phyloP scores from a whole-genome alignment of 129 eudicot species.

The Artemisia argyi region DNA sequence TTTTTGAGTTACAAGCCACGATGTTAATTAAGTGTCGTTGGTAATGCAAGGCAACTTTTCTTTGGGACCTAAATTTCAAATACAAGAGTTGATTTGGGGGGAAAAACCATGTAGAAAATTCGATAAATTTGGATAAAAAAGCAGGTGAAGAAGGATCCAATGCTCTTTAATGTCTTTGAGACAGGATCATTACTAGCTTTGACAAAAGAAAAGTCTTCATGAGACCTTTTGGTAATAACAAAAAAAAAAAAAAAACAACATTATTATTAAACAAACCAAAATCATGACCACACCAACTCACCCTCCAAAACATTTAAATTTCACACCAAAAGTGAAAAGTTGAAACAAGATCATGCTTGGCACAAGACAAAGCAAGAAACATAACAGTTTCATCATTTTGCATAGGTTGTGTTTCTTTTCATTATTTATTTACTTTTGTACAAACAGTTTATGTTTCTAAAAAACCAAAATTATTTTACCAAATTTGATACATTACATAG shows the following conservation, averaged over 20 bases:
- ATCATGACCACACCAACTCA: constrained; percentile 31
- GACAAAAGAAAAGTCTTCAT: constrained; percentile 28
- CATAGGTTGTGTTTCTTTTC: constrained; percentile 1
- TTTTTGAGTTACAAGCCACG: no score
- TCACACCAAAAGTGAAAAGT: constrained; percentile 6
- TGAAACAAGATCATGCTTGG: constrained; percentile 22
- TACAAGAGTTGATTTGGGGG: constrained; percentile 2
- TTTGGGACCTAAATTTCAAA: no score
- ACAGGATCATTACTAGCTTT: constrained; percentile 19
- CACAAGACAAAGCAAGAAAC: constrained; percentile 23
- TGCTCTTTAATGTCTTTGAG: constrained; percentile 16
- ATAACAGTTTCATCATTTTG: not conserved
- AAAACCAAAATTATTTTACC: no score
- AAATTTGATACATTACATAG: no score
- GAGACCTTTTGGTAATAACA: constrained; percentile 27
- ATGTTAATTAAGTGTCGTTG: no score
- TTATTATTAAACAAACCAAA: constrained; percentile 23
- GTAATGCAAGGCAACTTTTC: no score
- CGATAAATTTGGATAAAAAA: not conserved
- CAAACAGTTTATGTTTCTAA: no score
- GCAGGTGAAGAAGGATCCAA: constrained; percentile 26
- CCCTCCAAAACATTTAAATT: constrained; percentile 22
- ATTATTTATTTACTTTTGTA: not conserved
- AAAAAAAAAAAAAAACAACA: constrained; percentile 14
- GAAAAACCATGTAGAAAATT: not conserved